Evolutionary conservation across 768 basidiomycete genomes (phyloP).

Genomic region (Stropharia rugosoannulata): DNA sequence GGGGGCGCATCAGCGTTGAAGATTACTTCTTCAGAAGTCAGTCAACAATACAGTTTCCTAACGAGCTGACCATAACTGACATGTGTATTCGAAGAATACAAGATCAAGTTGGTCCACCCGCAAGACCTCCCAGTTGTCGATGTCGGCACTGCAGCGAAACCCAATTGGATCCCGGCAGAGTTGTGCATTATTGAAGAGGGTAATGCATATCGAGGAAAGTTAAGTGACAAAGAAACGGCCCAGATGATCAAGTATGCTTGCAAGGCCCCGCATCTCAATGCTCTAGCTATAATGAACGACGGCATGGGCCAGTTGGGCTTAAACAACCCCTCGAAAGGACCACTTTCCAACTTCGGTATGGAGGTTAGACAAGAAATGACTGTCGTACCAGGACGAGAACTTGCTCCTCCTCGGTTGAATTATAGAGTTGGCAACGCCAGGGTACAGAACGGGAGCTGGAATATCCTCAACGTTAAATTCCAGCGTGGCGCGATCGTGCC

Average conservation of each 20-base stretch:
- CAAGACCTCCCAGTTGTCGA: constrained; percentile 53
- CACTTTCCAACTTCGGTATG: constrained; percentile 57
- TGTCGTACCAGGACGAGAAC: constrained; percentile 62
- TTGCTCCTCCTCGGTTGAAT: constrained; percentile 54
- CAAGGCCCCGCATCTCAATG: constrained; percentile 60
- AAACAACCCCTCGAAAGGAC: constrained; percentile 24
- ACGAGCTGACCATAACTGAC: neutral
- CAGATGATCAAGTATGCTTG: constrained; percentile 74
- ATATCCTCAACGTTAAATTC: constrained; percentile 72
- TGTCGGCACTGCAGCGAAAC: constrained; percentile 32
- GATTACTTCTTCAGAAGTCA: constrained; percentile 63
- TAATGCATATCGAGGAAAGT: constrained; percentile 57
- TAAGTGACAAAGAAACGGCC: constrained; percentile 59
- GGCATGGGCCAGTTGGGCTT: constrained; percentile 60
- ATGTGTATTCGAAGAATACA: constrained; percentile 49
- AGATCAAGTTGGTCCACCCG: constrained; percentile 43
- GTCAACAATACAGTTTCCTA: constrained; percentile 14
- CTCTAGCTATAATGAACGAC: constrained; percentile 51
- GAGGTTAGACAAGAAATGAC: constrained; percentile 57
- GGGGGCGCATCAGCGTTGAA: constrained; percentile 56
- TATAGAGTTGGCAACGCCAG: constrained; percentile 49
- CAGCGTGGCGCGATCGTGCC: constrained; percentile 48
- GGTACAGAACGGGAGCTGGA: constrained; percentile 70
- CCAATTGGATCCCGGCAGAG: constrained; percentile 60
- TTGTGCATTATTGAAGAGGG: constrained; percentile 64